Base-by-base conservation (phyloP, 2,329 filamentous ascomycete species). In the Aureobasidium melanogenum region DNA sequence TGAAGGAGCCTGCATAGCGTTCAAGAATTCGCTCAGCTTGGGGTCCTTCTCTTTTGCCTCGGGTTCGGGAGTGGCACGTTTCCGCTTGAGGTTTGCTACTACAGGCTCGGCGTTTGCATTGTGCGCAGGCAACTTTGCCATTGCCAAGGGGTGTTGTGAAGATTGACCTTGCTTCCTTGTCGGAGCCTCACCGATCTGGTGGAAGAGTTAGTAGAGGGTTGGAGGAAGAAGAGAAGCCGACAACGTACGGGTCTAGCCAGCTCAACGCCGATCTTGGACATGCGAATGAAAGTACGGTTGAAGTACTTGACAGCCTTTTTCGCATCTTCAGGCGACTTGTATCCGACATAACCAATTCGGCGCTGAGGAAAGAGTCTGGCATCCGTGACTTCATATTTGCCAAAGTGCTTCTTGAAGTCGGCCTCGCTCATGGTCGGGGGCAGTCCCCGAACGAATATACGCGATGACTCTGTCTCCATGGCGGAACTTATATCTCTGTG, bases 261-360 rank as follows among this genome's bases (percentile, higher is more conserved):
- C 77, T 97, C 92, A 64, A 97, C 94, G 32, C 82, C 83, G 69
- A 99, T 91, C 78, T 88, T 95, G 62, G 92, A 96, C 89, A 97
- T 94, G 68, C 91, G 90, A 69, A 99, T 91, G 76, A 91, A 99
- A 65, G 92, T 88, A 73, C 85, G 90, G 80, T 99, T 92, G 81
- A 97, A 97, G 79, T 96, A 96, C 75, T 89, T 92, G 72, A 95
- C 88, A 47, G 94, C 93, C 70, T 86, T 84, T 62, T 84, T 80
- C 61, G 94, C 94, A 72, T 90, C 88, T 64, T 93, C 85, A 15
- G 88, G 79, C 56, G 84, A 89, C 76, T 89, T 92, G 80, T 93
- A 97, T 65, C 94, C 94, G 63, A 99, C 85, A 81, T 96, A 99
- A 68, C 92, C 94, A 75, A 99, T 97, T 67, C 92, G 85, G 69